Evolutionary conservation across 1,284 basidiomycete genomes (phyloP).

Genomic region (Leccinum fallax): DNA sequence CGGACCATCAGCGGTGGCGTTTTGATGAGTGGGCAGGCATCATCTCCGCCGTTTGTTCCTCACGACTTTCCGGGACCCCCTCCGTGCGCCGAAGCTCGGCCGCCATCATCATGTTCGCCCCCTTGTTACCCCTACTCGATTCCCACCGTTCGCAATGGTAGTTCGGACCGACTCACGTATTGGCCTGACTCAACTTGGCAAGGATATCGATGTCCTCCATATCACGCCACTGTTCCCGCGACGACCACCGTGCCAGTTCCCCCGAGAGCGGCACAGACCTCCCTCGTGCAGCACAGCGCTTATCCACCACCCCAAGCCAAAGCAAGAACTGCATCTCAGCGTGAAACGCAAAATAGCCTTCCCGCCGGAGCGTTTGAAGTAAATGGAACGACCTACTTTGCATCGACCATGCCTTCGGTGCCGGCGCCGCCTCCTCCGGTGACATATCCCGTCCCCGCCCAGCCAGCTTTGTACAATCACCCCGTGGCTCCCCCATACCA

Average conservation of each 20-base stretch:
- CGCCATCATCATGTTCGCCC: constrained; percentile 35
- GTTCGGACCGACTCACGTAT: constrained; percentile 16
- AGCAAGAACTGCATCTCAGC: neutral
- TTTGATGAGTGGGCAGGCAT: constrained; percentile 22
- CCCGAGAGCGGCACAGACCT: neutral
- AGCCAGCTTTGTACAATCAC: constrained; percentile 10
- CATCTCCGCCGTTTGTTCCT: constrained; percentile 13
- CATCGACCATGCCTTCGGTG: constrained; percentile 4
- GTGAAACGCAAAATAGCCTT: constrained; percentile 9
- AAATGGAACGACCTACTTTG: constrained; percentile 40
- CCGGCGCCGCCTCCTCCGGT: constrained; percentile 6
- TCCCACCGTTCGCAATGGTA: neutral
- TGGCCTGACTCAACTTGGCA: constrained; percentile 21
- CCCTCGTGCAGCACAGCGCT: constrained; percentile 4
- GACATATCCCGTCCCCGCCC: constrained; percentile 13
- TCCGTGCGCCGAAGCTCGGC: constrained; percentile 39
- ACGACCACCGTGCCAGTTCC: constrained; percentile 6
- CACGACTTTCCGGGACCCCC: constrained; percentile 23
- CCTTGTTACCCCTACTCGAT: neutral
- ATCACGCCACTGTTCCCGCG: constrained; percentile 30
- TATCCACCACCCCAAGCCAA: constrained; percentile 3
- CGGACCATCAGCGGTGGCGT: constrained; percentile 31
- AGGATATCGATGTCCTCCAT: constrained; percentile 32
- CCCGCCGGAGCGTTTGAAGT: constrained; percentile 29
- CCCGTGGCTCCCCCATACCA: constrained; percentile 7